Percentiles rank a stretch among this genome's conserved stretches.
phyloP scores from a whole-genome alignment of 805 yeast species.

The Starmerella stellata region DNA sequence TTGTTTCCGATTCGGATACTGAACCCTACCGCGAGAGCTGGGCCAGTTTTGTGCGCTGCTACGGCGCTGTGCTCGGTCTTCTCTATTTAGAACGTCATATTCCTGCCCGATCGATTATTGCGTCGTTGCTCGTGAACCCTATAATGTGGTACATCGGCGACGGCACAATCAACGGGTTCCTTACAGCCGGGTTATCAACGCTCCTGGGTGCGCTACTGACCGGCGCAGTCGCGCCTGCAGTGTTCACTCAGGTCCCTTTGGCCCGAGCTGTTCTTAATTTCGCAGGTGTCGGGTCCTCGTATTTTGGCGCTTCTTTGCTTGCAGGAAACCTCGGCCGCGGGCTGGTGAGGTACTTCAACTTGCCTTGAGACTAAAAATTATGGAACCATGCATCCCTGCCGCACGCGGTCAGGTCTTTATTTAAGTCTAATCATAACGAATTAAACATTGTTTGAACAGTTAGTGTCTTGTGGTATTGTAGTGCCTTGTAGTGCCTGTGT shows the following conservation, averaged over 20 bases:
- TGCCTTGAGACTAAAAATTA: no score
- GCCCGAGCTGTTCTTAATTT: constrained; percentile 1
- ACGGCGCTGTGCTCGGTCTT: constrained; percentile 26
- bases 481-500: no score
- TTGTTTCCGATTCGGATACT: constrained; percentile 4
- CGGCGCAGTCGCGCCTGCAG: constrained; percentile 8
- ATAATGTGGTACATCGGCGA: constrained; percentile 26
- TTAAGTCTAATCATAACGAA: no score
- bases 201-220: constrained; percentile 21
- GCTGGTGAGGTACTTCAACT: constrained; percentile 4
- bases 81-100: constrained; percentile 26
- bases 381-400: no score
- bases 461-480: no score
- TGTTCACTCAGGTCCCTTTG: background rate
- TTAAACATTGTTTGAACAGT: no score
- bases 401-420: no score
- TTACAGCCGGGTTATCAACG: constrained; percentile 20
- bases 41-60: constrained; percentile 23
- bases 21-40: constrained; percentile 19
- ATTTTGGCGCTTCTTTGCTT: constrained; percentile 24
- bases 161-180: constrained; percentile 24
- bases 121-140: constrained; percentile 26
- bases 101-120: constrained; percentile 22
- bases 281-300: constrained; percentile 12
- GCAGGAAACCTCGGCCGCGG: constrained; percentile 27